Evolutionary conservation across 2,329 filamentous ascomycete genomes (phyloP), one percentile per base, ranked within the genome.

Genomic region (Rutstroemia sp.): DNA sequence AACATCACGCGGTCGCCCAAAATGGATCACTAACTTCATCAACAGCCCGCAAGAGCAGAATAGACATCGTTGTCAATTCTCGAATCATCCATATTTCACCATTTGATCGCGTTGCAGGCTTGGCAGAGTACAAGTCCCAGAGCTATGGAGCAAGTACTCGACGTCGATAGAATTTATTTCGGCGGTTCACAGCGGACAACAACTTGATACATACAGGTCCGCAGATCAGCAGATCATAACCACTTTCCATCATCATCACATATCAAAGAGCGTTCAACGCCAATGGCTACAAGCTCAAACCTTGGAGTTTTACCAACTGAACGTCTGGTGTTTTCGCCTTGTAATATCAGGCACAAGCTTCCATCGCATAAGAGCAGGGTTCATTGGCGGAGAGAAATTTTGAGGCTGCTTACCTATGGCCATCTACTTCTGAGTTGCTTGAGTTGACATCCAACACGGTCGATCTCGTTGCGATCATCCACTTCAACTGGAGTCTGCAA

Each of bases 1-100:
- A 45, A 45, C 34, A 56, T 56, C 53, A 56, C 53, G 53, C 48
- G 53, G 53, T 25, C 47, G 38, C 23, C 16, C 42, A 44, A 45
- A 25, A 55, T 50, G 36, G 34, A 34, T 17, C 34, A 55, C 47
- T 19, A 55, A 19, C 40, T 51, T 16, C 47, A n/a, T 49, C 53
- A 36, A 27, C 50, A 38, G 10, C 17, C 38, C 39, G 49, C 19
- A n/a, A 51, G 19, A 51, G 44, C 16, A 30, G 51, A 51, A 38
- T 17, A 7, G 38, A 44, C 8, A 8, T 27, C 19, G 50, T 56
- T 50, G 38, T 45, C 25, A 42, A 50, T 50, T 23, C 25, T 34
- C 30, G 30, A 34, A 34, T 34, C 30, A 34, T 34, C 12, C 17
- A 19, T 23, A 12, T 44, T 21, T 44, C 17, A 9, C 17, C 40